phyloP scores from a whole-genome alignment of 2,329 filamentous ascomycete species.

The Immersiporthe knoxdaviesiana region DNA sequence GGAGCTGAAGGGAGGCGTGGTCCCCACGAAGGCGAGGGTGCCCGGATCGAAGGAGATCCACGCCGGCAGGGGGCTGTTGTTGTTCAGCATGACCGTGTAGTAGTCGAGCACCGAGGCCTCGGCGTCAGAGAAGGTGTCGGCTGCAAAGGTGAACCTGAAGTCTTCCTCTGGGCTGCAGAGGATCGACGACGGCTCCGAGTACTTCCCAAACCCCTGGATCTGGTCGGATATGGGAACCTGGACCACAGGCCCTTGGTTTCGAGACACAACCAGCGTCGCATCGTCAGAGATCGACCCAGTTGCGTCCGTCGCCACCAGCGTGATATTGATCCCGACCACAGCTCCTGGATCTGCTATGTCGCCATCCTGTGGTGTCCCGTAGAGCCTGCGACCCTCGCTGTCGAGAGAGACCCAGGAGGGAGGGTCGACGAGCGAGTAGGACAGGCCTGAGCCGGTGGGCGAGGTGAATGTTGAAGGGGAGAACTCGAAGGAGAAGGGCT shows the following conservation, averaged over 20 bases:
- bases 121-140: constrained; percentile 65
- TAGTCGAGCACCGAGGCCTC: constrained; percentile 62
- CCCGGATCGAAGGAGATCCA: constrained; percentile 77
- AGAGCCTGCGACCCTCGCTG: constrained; percentile 64
- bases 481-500: constrained; percentile 72
- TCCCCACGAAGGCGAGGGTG: constrained; percentile 70
- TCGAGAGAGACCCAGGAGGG: constrained; percentile 79
- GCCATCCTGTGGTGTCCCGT: constrained; percentile 65
- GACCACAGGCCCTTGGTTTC: constrained; percentile 56
- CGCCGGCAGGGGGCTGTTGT: constrained; percentile 82
- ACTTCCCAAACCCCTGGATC: constrained; percentile 60
- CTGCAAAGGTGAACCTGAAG: constrained; percentile 58
- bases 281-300: constrained; percentile 66
- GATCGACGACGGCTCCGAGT: constrained; percentile 63
- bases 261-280: constrained; percentile 72
- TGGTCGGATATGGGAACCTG: constrained; percentile 61
- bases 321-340: constrained; percentile 63
- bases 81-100: constrained; percentile 70
- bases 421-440: constrained; percentile 67
- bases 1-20: constrained; percentile 66
- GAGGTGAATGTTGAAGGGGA: constrained; percentile 75
- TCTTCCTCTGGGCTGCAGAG: constrained; percentile 55
- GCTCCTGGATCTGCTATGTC: constrained; percentile 51
- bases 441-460: constrained; percentile 52
- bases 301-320: constrained; percentile 70